Evolutionary conservation across 805 yeast genomes (phyloP).

Genomic region (Suhomyces vadensis): DNA sequence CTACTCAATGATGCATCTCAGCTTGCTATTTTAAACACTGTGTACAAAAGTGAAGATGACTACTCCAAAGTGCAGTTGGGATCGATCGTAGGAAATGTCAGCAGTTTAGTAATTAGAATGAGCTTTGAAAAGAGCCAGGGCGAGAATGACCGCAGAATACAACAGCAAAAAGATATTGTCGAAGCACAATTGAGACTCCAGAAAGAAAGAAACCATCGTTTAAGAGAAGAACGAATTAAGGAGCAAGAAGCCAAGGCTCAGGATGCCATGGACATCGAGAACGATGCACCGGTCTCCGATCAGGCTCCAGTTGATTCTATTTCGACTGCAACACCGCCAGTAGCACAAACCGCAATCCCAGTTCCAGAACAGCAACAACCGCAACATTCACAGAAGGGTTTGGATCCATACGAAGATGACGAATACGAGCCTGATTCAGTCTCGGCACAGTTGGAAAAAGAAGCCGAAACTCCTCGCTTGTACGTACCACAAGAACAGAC

Average conservation of each 20-base stretch:
- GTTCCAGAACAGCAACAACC: no score
- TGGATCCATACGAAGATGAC: neutral
- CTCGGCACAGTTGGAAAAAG: neutral
- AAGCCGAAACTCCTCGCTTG: slow-evolving; percentile 19
- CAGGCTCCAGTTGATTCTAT: no score
- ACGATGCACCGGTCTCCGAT: no score
- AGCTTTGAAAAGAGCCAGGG: slow-evolving; percentile 16
- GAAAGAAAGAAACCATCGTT: slow-evolving; percentile 13
- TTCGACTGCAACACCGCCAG: no score
- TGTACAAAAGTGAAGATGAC: slow-evolving; percentile 9
- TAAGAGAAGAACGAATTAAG: slow-evolving; percentile 10
- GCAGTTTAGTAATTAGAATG: slow-evolving; percentile 29
- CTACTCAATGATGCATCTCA: slow-evolving; percentile 9
- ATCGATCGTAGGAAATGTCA: slow-evolving; percentile 20
- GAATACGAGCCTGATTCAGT: neutral
- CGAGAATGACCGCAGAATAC: slow-evolving; percentile 8
- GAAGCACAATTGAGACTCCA: slow-evolving; percentile 21
- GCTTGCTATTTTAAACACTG: slow-evolving; percentile 18
- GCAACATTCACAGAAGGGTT: no score
- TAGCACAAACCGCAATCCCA: no score
- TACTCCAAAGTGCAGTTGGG: slow-evolving; percentile 16
- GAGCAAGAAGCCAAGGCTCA: slow-evolving; percentile 5
- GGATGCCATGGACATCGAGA: neutral
- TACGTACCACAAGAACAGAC: slow-evolving; percentile 18
- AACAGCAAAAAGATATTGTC: slow-evolving; percentile 25